Evolutionary conservation across 2,329 filamentous ascomycete genomes (phyloP).

Genomic region (Diaporthe citriasiana): DNA sequence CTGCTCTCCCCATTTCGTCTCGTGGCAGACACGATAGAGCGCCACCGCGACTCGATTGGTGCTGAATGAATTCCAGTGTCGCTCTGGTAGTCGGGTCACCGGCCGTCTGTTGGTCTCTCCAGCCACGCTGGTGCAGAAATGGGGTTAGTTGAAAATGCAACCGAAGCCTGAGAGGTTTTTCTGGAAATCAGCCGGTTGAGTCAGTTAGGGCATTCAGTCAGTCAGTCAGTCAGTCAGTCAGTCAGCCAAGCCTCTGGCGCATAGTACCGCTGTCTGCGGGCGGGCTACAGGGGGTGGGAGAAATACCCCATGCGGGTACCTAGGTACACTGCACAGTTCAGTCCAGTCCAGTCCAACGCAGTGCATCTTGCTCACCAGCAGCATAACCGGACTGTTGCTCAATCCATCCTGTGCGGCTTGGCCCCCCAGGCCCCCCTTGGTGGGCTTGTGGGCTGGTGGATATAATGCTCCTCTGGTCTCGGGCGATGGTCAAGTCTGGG

Average conservation of each 20-base stretch:
- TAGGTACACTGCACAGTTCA: background rate
- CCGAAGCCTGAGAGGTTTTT: slow-evolving; percentile 37
- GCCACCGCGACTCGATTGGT: slow-evolving; percentile 36
- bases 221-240: slow-evolving; percentile 3
- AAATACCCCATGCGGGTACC: background rate
- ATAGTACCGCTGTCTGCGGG: background rate
- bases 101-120: slow-evolving; percentile 8
- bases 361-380: background rate
- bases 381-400: slow-evolving; percentile 9
- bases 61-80: slow-evolving; percentile 14
- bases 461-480: slow-evolving; percentile 13
- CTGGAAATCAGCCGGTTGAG: slow-evolving; percentile 38
- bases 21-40: slow-evolving; percentile 33
- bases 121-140: slow-evolving; percentile 17
- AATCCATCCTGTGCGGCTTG: slow-evolving; percentile 6
- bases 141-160: slow-evolving; percentile 30
- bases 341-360: background rate
- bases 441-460: slow-evolving; percentile 1
- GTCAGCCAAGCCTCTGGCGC: background rate
- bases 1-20: slow-evolving; percentile 32
- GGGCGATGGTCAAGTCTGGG: slow-evolving; percentile 27
- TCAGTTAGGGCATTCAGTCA: slow-evolving; percentile 20
- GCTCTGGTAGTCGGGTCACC: slow-evolving; percentile 25
- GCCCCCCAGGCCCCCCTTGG: background rate
- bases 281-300: background rate